These are phyloP conservation scores for Neurospora discreta DNA, from an alignment of 495 filamentous ascomycete genomes.

Conservation along the genomic window DNA sequence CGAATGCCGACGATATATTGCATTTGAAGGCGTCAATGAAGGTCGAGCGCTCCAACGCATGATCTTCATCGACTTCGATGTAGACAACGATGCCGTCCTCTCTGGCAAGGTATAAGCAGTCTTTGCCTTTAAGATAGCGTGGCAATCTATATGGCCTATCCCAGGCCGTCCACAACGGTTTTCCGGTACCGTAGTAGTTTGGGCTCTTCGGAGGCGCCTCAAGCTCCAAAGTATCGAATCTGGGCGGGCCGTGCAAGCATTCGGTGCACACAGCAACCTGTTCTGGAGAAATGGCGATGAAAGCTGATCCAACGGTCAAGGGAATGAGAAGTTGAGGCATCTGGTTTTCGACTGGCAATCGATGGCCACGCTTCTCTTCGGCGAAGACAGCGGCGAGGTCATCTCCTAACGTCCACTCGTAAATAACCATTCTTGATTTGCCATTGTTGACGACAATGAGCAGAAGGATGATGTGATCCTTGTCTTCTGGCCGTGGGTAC, in stretches of 20 bases:
- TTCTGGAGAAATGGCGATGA: conserved; percentile 49
- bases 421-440: conserved; percentile 53
- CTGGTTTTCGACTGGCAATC: conserved; percentile 47
- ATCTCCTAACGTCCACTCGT: conserved; percentile 57
- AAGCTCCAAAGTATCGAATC: conserved; percentile 27
- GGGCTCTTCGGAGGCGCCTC: conserved; percentile 17
- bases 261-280: conserved; percentile 50
- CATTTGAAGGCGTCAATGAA: conserved; percentile 49
- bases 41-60: conserved; percentile 35
- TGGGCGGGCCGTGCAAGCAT: conserved; percentile 39
- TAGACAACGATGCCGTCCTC: conserved; percentile 68
- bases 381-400: conserved; percentile 21
- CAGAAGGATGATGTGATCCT: conserved; percentile 62
- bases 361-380: conserved; percentile 34
- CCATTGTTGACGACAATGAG: conserved; percentile 53
- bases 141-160: conserved; percentile 54
- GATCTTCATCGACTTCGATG: conserved; percentile 49
- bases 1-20: conserved; percentile 56
- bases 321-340: conserved; percentile 59
- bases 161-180: conserved; percentile 52
- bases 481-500: conserved; percentile 52
- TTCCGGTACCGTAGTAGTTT: conserved; percentile 26
- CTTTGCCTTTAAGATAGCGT: conserved; percentile 46
- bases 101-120: conserved; percentile 67
- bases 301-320: conserved; percentile 51